phyloP scores from a whole-genome alignment of 805 yeast genomes.

The Danielozyma ontarioensis region DNA sequence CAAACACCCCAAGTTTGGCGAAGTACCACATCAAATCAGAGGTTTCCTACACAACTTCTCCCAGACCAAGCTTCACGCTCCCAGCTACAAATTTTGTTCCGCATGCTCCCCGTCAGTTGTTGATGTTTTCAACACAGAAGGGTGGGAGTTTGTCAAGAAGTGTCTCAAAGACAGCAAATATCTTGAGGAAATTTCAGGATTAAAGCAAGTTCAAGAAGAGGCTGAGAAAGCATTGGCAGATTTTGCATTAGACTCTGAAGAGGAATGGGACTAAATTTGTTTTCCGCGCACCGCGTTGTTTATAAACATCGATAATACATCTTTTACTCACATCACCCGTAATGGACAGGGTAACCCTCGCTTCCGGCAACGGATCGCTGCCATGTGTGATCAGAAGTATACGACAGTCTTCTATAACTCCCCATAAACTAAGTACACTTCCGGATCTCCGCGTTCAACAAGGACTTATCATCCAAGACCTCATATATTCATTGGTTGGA shows the following conservation, averaged over 20 bases:
- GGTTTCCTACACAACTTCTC: constrained; percentile 73
- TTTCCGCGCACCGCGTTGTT: no score
- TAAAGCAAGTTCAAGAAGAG: constrained; percentile 62
- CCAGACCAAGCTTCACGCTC: constrained; percentile 61
- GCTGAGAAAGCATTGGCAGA: constrained; percentile 51
- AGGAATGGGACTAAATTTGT: no score
- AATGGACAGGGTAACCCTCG: no score
- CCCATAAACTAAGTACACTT: no score
- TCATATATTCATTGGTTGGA: constrained; percentile 63
- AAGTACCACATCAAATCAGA: constrained; percentile 83
- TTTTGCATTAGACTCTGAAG: constrained; percentile 31
- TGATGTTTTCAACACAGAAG: constrained; percentile 42
- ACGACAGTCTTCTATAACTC: no score
- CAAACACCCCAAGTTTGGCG: constrained; percentile 50
- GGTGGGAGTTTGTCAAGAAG: constrained; percentile 76
- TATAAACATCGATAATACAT: no score
- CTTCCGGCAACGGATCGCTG: no score
- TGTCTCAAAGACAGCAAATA: constrained; percentile 65
- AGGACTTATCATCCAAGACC: constrained; percentile 64
- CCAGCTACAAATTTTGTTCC: constrained; percentile 73
- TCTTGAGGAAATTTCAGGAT: constrained; percentile 76
- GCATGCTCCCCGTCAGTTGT: constrained; percentile 73
- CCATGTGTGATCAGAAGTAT: no score
- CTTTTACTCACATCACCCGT: no score
- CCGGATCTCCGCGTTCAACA: constrained; percentile 60